Evolutionary conservation across 306 rosid species (phyloP).

Genomic region (Pterocarpus macrocarpus): DNA sequence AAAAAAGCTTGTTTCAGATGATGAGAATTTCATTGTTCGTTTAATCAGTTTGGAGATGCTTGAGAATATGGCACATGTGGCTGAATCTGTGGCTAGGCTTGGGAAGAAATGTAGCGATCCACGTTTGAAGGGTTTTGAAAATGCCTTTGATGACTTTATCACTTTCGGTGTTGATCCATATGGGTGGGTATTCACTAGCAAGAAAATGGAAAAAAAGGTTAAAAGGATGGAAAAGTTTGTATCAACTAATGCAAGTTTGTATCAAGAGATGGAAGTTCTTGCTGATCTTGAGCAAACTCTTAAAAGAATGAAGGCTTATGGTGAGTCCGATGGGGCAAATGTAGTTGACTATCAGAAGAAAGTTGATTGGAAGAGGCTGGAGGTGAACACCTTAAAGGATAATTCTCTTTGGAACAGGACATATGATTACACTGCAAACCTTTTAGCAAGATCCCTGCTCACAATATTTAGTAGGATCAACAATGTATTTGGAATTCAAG

Average conservation of each 20-base stretch:
- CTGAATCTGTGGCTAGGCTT: conserved; percentile 86
- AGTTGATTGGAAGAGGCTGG: conserved; percentile 79
- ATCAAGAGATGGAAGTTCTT: conserved; percentile 94
- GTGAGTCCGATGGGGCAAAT: conserved; percentile 58
- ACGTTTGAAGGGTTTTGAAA: conserved; percentile 70
- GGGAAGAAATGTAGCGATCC: conserved; percentile 85
- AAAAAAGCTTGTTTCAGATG: conserved; percentile 84
- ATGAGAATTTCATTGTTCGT: conserved; percentile 67
- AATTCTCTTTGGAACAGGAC: conserved; percentile 88
- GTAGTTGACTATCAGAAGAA: conserved; percentile 81
- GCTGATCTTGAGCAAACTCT: conserved; percentile 89
- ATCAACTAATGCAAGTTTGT: conserved; percentile 78
- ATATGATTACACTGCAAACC: conserved; percentile 73
- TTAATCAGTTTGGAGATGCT: conserved; percentile 77
- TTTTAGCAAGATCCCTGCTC: conserved; percentile 81
- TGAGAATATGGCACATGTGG: conserved; percentile 75
- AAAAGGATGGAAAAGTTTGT: conserved; percentile 91
- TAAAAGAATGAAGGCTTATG: conserved; percentile 75
- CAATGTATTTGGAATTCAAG: conserved; percentile 76
- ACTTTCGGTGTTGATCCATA: conserved; percentile 65
- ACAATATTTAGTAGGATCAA: conserved; percentile 80
- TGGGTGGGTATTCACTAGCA: conserved; percentile 74
- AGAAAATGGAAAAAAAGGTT: conserved; percentile 88
- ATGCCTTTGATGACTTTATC: conserved; percentile 66
- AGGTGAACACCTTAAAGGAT: conserved; percentile 78